Percentiles rank a stretch among this genome's conserved stretches.
phyloP scores from a whole-genome alignment of 2,329 filamentous ascomycete genomes.

The Elsinoe ampelina region DNA sequence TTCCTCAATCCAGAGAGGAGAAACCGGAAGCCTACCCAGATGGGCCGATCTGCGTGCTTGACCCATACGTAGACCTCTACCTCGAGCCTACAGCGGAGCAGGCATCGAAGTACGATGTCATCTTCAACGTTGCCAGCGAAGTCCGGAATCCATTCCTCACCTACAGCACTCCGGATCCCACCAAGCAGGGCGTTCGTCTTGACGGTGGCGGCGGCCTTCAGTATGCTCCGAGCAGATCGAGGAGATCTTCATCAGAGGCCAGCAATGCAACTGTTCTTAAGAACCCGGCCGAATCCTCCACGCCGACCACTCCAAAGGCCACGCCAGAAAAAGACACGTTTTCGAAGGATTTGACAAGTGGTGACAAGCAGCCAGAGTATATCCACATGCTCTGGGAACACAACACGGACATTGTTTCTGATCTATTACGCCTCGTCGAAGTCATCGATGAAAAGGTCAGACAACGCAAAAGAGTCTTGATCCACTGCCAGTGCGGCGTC shows the following conservation, averaged over 20 bases:
- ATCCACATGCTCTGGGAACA: constrained; percentile 84
- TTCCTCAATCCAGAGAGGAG: constrained; percentile 51
- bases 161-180: constrained; percentile 17
- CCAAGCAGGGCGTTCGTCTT: constrained; percentile 26
- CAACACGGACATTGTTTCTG: constrained; percentile 74
- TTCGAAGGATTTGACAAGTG: constrained; percentile 20
- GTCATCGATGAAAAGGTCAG: constrained; percentile 63
- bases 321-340: constrained; percentile 33
- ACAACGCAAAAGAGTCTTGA: constrained; percentile 66
- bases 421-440: constrained; percentile 66
- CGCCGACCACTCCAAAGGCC: constrained; percentile 47
- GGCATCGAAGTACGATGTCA: constrained; percentile 67
- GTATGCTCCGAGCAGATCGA: constrained; percentile 23
- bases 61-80: constrained; percentile 68
- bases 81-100: constrained; percentile 71
- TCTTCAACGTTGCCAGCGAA: constrained; percentile 77
- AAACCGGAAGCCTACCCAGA: constrained; percentile 77
- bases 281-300: constrained; percentile 6
- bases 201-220: constrained; percentile 28
- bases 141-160: constrained; percentile 63
- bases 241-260: constrained; percentile 4
- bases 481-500: constrained; percentile 80
- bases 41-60: constrained; percentile 73
- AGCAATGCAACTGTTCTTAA: constrained; percentile 23
- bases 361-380: constrained; percentile 59